Conservation (phyloP, 2,329 filamentous ascomycete species). For the Rosellinia necatrix region DNA sequence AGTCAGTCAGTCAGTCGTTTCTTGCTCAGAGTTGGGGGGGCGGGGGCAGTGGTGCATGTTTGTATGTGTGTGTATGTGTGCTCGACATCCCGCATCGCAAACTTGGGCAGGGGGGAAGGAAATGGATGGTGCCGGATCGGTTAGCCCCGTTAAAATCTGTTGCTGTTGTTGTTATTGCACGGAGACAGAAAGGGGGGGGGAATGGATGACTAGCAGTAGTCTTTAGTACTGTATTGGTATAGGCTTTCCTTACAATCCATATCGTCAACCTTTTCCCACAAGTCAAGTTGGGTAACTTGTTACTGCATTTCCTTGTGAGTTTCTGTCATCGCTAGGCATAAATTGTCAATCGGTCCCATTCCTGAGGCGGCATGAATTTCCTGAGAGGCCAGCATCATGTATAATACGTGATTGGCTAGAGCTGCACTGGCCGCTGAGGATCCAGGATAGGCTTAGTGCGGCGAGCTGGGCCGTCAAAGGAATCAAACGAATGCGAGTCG, state of each 20-base stretch:
- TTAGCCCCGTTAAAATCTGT: too few relatives aligned
- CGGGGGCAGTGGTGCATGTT: too few relatives aligned
- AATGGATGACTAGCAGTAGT: slow-evolving; percentile 4
- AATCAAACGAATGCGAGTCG: neutral
- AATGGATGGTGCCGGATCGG: too few relatives aligned
- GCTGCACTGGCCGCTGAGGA: neutral
- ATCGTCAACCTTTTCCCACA: neutral
- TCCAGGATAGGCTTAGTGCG: neutral
- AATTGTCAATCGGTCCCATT: too few relatives aligned
- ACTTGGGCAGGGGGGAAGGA: too few relatives aligned
- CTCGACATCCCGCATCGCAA: too few relatives aligned
- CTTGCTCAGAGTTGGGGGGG: too few relatives aligned
- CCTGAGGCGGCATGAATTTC: neutral
- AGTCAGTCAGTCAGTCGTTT: too few relatives aligned
- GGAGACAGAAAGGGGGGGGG: neutral
- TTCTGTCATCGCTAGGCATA: neutral
- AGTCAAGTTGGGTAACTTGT: neutral
- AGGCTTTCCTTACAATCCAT: neutral
- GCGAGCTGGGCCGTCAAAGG: neutral
- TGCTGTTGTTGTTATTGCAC: too few relatives aligned
- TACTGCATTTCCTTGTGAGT: neutral
- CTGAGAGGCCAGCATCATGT: slow-evolving; percentile 2
- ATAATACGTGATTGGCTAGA: slow-evolving; percentile 9
- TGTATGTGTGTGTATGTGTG: too few relatives aligned
- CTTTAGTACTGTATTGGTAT: slow-evolving; percentile 2